These are phyloP conservation scores for Dactylellina drechsleri DNA, from an alignment of 2,329 filamentous ascomycete genomes.

Conservation along the genomic window DNA sequence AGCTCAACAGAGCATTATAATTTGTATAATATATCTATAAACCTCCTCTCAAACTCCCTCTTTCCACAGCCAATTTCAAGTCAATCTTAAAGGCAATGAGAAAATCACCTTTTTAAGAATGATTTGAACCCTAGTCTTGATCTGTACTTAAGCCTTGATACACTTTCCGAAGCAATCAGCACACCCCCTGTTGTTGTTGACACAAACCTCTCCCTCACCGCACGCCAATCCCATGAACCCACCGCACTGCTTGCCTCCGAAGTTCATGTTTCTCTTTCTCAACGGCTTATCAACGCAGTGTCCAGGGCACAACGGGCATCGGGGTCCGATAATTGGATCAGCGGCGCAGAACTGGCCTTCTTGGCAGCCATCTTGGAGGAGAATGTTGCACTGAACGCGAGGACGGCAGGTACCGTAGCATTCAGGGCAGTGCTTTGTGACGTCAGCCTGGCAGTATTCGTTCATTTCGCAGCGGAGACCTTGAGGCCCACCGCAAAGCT, in stretches of 20 bases:
- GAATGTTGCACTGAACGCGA: not conserved
- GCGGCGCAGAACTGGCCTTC: not conserved
- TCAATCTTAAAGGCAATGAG: too few species aligned
- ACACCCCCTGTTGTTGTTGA: not conserved
- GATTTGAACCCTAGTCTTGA: too few species aligned
- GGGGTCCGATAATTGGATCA: not conserved
- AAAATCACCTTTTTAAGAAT: too few species aligned
- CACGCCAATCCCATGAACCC: not conserved
- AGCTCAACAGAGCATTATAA: not conserved
- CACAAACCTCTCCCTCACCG: not conserved
- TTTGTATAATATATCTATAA: too few species aligned
- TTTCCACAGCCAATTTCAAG: too few species aligned
- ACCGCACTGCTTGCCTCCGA: constrained; percentile 11
- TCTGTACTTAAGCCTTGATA: not conserved
- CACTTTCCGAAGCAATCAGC: constrained; percentile 10
- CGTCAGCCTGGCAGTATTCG: not conserved
- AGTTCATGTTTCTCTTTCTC: not conserved
- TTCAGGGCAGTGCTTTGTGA: not conserved
- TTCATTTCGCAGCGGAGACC: not conserved
- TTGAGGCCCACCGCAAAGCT: not conserved
- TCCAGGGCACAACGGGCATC: not conserved
- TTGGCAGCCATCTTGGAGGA: not conserved
- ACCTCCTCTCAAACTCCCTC: too few species aligned
- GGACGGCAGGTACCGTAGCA: constrained; percentile 9
- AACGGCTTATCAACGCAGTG: not conserved